Base-by-base conservation (phyloP, 2,329 filamentous ascomycete species). In the Exophiala aquamarina region DNA sequence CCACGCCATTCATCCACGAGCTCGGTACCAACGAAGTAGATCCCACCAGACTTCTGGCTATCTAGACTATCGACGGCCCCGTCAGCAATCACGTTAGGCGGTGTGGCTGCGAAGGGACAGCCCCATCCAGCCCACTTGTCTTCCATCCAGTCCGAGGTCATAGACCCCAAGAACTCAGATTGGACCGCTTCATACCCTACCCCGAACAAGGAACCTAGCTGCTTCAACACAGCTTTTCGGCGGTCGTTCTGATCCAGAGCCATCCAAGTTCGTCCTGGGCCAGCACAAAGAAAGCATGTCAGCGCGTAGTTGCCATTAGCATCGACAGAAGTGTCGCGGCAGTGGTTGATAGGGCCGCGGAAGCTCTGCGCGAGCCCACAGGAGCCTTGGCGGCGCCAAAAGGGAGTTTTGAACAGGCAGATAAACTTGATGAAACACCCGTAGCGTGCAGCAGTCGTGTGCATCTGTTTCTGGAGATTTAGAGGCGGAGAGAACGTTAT, bases 361-460 rank as follows among this genome's bases (percentile, higher is more conserved):
- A 64, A 66, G 0, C 63, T 63, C 35, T 66, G 63, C 0, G 66
- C 56, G 11, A 71, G 58, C 2, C 70, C 72, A 40, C 63, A 70
- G 10, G 31, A 31, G 11, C 31, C 34, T n/a, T 23, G n/a, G n/a
- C 10, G 17, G n/a, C 44, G 36, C 77, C 76, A 79, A 58, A 70
- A 76, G 0, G 73, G 69, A 1, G 57, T 41, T 5, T 57, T 52
- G 55, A 69, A 77, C 4, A 63, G 53, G 26, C 72, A 57, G 44
- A 80, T 75, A 3, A 68, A 69, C 58, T 81, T 81, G 44, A 68
- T 70, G 54, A 76, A 77, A 48, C 71, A 71, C 2, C 76, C 75
- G 26, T 71, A 68, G 0, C 50, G 58, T 7, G 65, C 65, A 0
- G 67, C 62, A 2, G 66, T 50, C 4, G 62, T 51, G 33, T 70